Evolutionary conservation across 192 early-diverging fungal genomes (phyloP).

Genomic region (Umbelopsis ramanniana): DNA sequence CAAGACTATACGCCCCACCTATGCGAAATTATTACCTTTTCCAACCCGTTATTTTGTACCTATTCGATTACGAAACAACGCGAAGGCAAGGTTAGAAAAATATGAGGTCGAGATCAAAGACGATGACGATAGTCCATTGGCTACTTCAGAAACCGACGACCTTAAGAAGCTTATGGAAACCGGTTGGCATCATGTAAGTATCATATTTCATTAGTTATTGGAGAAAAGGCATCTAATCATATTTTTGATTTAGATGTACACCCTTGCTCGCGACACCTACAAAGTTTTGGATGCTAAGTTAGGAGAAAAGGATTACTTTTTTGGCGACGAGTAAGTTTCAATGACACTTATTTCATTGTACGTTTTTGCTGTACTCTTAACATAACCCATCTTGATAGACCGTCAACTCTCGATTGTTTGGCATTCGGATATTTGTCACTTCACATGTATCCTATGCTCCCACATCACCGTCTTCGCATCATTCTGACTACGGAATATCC

Average conservation of each 20-base stretch:
- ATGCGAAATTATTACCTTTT: slow-evolving; percentile 72
- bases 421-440: slow-evolving; percentile 85
- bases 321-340: slow-evolving; percentile 65
- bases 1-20: slow-evolving; percentile 71
- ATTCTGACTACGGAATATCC: slow-evolving; percentile 74
- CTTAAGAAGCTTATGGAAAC: slow-evolving; percentile 39
- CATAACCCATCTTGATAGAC: slow-evolving; percentile 35
- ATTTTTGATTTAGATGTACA: slow-evolving; percentile 63
- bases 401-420: slow-evolving; percentile 79
- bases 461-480: slow-evolving; percentile 65
- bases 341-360: background rate
- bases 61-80: slow-evolving; percentile 72
- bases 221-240: background rate
- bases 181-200: slow-evolving; percentile 46
- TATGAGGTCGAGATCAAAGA: slow-evolving; percentile 48
- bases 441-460: slow-evolving; percentile 74
- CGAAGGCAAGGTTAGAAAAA: slow-evolving; percentile 65
- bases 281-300: slow-evolving; percentile 71
- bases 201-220: background rate
- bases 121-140: slow-evolving; percentile 51
- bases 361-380: background rate
- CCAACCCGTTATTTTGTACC: slow-evolving; percentile 72
- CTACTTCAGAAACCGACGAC: slow-evolving; percentile 47
- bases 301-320: slow-evolving; percentile 78
- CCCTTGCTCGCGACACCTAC: slow-evolving; percentile 68